Conservation (phyloP, 1,284 basidiomycete species). For the Grifola frondosa region DNA sequence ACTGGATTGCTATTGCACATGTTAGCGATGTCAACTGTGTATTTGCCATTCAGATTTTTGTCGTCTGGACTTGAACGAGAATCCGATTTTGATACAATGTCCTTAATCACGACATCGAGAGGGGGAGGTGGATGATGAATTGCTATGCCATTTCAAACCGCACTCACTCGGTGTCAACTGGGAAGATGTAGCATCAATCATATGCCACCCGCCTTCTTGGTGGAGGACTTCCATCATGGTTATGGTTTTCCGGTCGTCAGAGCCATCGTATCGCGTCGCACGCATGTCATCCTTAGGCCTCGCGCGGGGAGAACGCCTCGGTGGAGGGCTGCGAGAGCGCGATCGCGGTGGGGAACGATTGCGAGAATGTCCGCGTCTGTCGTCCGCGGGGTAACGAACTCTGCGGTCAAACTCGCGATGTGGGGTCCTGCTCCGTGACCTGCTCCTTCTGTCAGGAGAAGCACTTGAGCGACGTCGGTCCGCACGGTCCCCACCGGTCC, state of each 20-base stretch:
- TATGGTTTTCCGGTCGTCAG: constrained; percentile 8
- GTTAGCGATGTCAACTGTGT: no score
- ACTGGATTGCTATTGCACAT: no score
- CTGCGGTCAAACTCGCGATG: constrained; percentile 11
- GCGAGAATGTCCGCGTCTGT: constrained; percentile 13
- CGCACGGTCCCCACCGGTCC: constrained; percentile 13
- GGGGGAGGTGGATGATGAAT: no score
- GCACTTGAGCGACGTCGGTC: constrained; percentile 17
- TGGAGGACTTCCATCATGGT: constrained; percentile 12
- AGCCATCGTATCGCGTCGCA: constrained; percentile 9
- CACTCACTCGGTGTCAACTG: no score
- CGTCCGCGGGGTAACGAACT: constrained; percentile 7
- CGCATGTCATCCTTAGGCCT: constrained; percentile 16
- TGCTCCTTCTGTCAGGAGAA: constrained; percentile 18
- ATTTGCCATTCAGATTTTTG: no score
- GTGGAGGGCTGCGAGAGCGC: constrained; percentile 9
- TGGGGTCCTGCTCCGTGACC: constrained; percentile 22
- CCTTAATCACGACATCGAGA: no score
- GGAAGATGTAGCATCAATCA: no score
- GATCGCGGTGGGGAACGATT: constrained; percentile 17
- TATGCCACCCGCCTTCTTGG: constrained; percentile 17
- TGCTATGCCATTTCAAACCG: neutral
- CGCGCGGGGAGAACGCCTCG: constrained; percentile 10
- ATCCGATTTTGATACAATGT: no score
- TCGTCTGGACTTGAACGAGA: no score